These are phyloP conservation scores for Alliaria petiolata DNA, from an alignment of 345 rosid species.

Conservation along the genomic window DNA sequence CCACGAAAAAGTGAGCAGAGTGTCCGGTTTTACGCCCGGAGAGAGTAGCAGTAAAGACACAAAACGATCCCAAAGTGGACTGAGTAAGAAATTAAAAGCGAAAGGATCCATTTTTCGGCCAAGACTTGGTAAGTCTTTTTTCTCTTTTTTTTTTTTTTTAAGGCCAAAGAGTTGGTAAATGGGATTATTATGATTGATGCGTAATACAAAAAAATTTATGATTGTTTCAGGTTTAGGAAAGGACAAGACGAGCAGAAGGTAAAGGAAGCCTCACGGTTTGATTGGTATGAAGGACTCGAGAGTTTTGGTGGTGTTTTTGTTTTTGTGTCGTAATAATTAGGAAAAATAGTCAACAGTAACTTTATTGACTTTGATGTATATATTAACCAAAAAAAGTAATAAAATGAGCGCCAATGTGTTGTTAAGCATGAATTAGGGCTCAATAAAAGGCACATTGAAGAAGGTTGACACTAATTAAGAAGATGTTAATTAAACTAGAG, in stretches of 20 bases:
- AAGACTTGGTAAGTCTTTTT: conserved; percentile 59
- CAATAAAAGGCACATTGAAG: too few species aligned
- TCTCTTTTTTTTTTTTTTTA: conserved; percentile 8
- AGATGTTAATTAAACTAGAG: too few species aligned
- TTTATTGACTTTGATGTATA: background rate
- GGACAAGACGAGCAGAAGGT: conserved; percentile 26
- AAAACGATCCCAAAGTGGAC: conserved; percentile 44
- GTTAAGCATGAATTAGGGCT: too few species aligned
- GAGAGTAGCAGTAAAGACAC: conserved; percentile 50
- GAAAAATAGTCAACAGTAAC: background rate
- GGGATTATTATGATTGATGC: conserved; percentile 4
- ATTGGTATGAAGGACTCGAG: background rate
- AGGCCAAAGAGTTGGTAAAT: too few species aligned
- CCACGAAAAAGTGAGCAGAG: conserved; percentile 80
- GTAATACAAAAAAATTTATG: background rate
- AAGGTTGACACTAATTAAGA: too few species aligned
- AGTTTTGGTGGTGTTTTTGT: too few species aligned
- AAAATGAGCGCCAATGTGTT: background rate
- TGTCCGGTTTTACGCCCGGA: conserved; percentile 46
- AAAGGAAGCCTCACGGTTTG: conserved; percentile 16
- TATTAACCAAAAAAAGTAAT: background rate
- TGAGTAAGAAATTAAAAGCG: conserved; percentile 43
- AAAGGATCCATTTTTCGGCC: conserved; percentile 76
- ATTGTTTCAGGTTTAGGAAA: conserved; percentile 26
- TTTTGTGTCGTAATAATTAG: background rate